Base-by-base conservation (phyloP, 1,284 basidiomycete genomes). In the Apiotrichum porosum region DNA sequence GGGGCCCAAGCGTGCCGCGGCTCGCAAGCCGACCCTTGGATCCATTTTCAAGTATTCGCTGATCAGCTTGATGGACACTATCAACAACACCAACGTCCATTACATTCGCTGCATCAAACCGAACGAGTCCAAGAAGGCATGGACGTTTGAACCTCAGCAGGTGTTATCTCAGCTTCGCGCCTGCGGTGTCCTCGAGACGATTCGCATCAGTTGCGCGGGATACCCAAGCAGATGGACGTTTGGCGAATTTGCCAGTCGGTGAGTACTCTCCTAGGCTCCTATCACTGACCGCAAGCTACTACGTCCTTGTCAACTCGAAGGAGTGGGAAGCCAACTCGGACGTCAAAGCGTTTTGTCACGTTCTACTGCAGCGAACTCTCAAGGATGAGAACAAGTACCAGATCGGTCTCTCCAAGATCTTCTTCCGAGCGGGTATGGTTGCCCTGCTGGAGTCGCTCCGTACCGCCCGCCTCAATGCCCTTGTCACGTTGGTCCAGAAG, bases 41-140 rank as follows among this genome's bases (percentile, higher is more conserved):
- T 94, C 90, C 6, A 98, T 98, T 69, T 99, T 99, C 82, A 98
- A 98, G 72, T 83, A 85, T 5, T 97, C 93, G 0, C 76, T 99
- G 39, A 86, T 90, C 68, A 87, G 83, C 44, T 78, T 99, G 38
- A 99, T 98, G 94, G 89, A 94, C 42, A 99, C 95, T 1, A 86
- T 98, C 60, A 88, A 90, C 64, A 85, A 89, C 54, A 99, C 95
- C 19, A 97, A 98, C 64, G 95, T 97, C 2, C 95, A 99, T 71
- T 99, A 99, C 69, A 99, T 99, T 63, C 85, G 95, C 45, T 99
- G 95, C 74, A 98, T 99, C 79, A 99, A 99, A 73, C 95, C 95
- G 2, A 99, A 99, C 71, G 95, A 98, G 66, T 80, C 82, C 55
- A 99, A 98, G 76, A 83, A 80, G 51, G 92, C 95, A 18, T 99